Base-by-base conservation (phyloP, 768 basidiomycete genomes). In the Pisolithus sp. region DNA sequence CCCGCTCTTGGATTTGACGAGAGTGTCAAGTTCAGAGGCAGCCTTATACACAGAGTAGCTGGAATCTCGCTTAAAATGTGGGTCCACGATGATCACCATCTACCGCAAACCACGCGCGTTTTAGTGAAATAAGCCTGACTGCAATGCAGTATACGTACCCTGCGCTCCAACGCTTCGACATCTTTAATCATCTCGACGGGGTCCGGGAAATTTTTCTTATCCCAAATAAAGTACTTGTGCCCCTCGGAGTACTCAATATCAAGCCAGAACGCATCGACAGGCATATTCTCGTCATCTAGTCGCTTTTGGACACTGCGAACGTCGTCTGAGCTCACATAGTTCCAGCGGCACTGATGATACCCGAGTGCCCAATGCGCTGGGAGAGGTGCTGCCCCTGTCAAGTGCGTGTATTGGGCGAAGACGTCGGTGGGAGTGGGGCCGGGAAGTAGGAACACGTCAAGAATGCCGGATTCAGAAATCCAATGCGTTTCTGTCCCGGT, bases 81-180 rank as follows among this genome's bases (percentile, higher is more conserved):
- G 96, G 61, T 99, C 96, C 43, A 99, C 73, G 61, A 99, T 99
- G 31, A 94, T 87, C 30, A 99, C 94, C 89, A 99, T 96, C 92
- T 97, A 59, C 26, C 2, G 23, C 9, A 21, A 12, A 18, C 30
- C 3, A 40, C 21, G 17, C 10, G 20, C 34, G 1, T 4, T 34
- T 31, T 15, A 45, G 34, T 36, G 12, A 6, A 17, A 10, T 13
- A 13, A 31, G 23, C 17, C 1, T 1, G 18, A n/a, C 13, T 4
- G 20, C 31, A n/a, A 48, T 20, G 39, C 18, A 20, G 31, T 23
- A 51, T 48, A 30, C 43, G 39, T 39, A 91, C 93, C 83, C 94
- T 95, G 53, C 95, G 81, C 30, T 83, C 91, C 46, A 80, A 71
- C 17, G 82, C 87, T 44, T 87, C 89, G 5, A 99, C 89, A 48